Base-by-base conservation (phyloP, 306 rosid species). In the Betula pendula region DNA sequence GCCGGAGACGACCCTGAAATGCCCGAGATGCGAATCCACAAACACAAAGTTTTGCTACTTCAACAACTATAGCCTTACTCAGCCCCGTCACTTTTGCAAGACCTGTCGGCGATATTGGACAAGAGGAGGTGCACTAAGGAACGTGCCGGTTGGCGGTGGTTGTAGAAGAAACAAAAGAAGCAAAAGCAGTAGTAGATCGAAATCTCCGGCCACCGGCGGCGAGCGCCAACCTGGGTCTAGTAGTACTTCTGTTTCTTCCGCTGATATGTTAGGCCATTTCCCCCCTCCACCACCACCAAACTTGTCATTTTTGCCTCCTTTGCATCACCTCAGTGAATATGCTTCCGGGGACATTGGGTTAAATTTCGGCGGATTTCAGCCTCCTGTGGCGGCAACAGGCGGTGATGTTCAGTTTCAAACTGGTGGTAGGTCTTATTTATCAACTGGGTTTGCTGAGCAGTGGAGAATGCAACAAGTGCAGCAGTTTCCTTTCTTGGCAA, bases 31-130 rank as follows among this genome's bases (percentile, higher is more conserved):
- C 38, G 98, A 94, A 70, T 94, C 98, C 1, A 75, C 83, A 11
- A 91, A 94, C 77, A 94, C 98, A 20, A 93, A 93, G 86, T 93
- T 93, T 31, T 93, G 98, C 72, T 93, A 93, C 85, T 93, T 88
- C 84, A 93, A 93, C 84, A 93, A 93, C 59, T 93, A 93, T 79
- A 91, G 78, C 68, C 91, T 84, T 0, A 79, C 97, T 1, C 98
- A 93, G 82, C 98, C 97, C 0, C 93, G 98, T 4, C 98, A 93
- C 86, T 91, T 89, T 71, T 94, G 98, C 87, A 91, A 91, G 87
- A 85, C 92, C 11, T 94, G 98, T 35, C 87, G 96, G 8, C 96
- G 98, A 1, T 94, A 94, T 77, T 94, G 98, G 98, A 94, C 98
- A 0, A 82, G 85, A 66, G 98, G 98, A 0, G 98, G 98, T 43